Evolutionary conservation across 768 basidiomycete genomes (phyloP).

Genomic region (Boletus rufocinnamomeus): DNA sequence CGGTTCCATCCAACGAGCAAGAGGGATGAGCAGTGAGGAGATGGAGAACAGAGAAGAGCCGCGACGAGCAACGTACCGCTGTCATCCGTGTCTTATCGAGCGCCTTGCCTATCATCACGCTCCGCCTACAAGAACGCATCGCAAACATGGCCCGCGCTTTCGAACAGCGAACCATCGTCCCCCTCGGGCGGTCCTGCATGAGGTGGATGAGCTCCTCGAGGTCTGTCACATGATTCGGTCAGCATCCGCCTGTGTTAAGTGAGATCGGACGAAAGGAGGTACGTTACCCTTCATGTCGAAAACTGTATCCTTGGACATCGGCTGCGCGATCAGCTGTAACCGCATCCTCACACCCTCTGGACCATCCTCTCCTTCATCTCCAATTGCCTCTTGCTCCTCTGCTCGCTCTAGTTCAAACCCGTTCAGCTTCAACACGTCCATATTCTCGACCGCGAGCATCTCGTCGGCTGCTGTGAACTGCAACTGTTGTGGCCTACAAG

Average conservation of each 20-base stretch:
- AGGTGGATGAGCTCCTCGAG: slow-evolving; percentile 91
- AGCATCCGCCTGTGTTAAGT: neutral
- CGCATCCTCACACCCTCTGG: slow-evolving; percentile 27
- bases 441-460: slow-evolving; percentile 81
- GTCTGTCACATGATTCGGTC: slow-evolving; percentile 48
- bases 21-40: neutral
- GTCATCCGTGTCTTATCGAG: slow-evolving; percentile 80
- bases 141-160: slow-evolving; percentile 97
- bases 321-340: slow-evolving; percentile 76
- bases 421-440: slow-evolving; percentile 79
- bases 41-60: neutral
- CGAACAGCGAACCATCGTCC: slow-evolving; percentile 87
- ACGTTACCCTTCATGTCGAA: slow-evolving; percentile 82
- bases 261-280: slow-evolving; percentile 2
- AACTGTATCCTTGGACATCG: slow-evolving; percentile 86
- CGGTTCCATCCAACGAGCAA: neutral
- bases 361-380: neutral
- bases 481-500: slow-evolving; percentile 67
- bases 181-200: slow-evolving; percentile 72
- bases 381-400: slow-evolving; percentile 35
- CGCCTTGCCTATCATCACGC: slow-evolving; percentile 93
- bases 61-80: slow-evolving; percentile 43
- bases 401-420: slow-evolving; percentile 82
- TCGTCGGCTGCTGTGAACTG: slow-evolving; percentile 91
- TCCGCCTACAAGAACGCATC: slow-evolving; percentile 92